Percentiles rank a stretch among this genome's conserved stretches.
phyloP scores from a whole-genome alignment of 106 monocot species.

The Dendrobium chrysotoxum region DNA sequence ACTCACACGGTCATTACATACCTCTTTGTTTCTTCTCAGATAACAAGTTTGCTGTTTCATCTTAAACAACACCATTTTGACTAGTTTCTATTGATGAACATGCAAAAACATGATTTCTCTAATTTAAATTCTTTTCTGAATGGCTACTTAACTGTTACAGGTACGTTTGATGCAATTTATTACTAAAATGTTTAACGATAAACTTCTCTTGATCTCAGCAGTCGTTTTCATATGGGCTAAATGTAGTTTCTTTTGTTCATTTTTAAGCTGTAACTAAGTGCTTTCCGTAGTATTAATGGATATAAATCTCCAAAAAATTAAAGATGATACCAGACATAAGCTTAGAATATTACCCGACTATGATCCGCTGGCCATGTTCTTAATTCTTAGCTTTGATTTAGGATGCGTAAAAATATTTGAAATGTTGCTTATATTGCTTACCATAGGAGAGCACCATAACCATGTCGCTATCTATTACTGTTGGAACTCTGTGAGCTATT shows the following conservation, averaged over 20 bases:
- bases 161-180: too few relatives aligned
- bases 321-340: too few relatives aligned
- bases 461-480: constrained; percentile 70
- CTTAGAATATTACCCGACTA: too few relatives aligned
- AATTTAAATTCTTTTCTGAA: not conserved
- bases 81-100: too few relatives aligned
- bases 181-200: too few relatives aligned
- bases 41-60: too few relatives aligned
- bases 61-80: too few relatives aligned
- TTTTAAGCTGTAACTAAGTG: not conserved
- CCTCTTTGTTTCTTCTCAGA: too few relatives aligned
- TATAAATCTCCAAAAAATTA: not conserved
- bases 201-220: too few relatives aligned
- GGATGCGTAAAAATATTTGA: not conserved
- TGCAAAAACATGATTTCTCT: too few relatives aligned
- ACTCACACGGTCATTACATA: too few relatives aligned
- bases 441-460: constrained; percentile 66
- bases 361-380: not conserved
- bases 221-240: too few relatives aligned
- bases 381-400: not conserved
- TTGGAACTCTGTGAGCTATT: constrained; percentile 62
- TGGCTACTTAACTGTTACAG: not conserved
- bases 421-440: constrained; percentile 11
- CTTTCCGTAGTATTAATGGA: not conserved
- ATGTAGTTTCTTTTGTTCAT: not conserved